Conservation (phyloP, 2,329 filamentous ascomycete species). For the Paecilomyces sp. region DNA sequence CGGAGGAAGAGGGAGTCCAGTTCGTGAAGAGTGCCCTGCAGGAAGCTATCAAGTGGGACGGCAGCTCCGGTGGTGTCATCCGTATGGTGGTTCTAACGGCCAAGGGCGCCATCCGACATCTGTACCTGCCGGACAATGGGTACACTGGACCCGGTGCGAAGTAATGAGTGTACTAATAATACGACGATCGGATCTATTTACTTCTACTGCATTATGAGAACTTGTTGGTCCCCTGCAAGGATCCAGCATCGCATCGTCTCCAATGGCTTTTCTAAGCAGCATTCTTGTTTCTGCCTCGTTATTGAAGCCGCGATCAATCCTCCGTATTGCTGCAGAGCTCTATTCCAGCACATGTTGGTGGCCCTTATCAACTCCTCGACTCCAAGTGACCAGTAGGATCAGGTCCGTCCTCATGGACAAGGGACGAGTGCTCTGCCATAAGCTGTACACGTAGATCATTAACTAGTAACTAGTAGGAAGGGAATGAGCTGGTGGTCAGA, state of each 20-base stretch:
- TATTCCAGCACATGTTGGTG: background rate
- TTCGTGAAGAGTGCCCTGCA: constrained; percentile 88
- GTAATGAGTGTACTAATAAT: constrained; percentile 20
- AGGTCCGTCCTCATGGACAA: background rate
- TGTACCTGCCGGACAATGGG: constrained; percentile 89
- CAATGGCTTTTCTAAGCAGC: background rate
- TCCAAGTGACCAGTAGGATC: background rate
- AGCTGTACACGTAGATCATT: background rate
- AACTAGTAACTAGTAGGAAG: background rate
- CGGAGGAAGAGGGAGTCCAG: constrained; percentile 76
- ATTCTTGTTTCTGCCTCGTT: background rate
- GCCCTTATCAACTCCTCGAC: background rate
- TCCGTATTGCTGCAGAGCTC: background rate
- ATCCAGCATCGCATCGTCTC: background rate
- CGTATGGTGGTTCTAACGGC: constrained; percentile 93
- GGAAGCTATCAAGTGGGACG: constrained; percentile 99
- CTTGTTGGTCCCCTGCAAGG: background rate
- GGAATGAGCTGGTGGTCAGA: background rate
- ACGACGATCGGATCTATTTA: background rate
- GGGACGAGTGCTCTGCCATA: background rate
- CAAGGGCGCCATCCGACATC: constrained; percentile 81
- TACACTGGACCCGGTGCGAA: constrained; percentile 66
- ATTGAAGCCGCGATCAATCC: background rate
- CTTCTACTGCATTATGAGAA: constrained; percentile 13
- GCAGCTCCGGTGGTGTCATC: constrained; percentile 96